Evolutionary conservation across 805 yeast species (phyloP).

Genomic region (Blastobotrys chiropterorum): DNA sequence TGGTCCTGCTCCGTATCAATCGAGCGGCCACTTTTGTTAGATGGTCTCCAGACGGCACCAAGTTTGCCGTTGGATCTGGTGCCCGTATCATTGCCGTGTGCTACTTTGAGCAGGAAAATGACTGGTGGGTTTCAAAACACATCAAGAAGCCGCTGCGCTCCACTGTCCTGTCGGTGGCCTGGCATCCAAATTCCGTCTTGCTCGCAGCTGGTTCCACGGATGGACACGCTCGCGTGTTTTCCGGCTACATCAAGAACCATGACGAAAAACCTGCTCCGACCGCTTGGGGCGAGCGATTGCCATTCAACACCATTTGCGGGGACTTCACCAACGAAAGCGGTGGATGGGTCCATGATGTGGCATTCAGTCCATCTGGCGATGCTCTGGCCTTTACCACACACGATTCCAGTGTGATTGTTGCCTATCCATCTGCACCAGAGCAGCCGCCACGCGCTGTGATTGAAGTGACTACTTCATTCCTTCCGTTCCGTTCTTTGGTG

Average conservation of each 20-base stretch:
- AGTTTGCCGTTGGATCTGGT: slow-evolving; percentile 96
- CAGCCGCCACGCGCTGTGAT: slow-evolving; percentile 56
- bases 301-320: slow-evolving; percentile 87
- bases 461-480: slow-evolving; percentile 55
- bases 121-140: slow-evolving; percentile 99
- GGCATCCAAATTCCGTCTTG: slow-evolving; percentile 92
- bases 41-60: slow-evolving; percentile 94
- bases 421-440: slow-evolving; percentile 67
- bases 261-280: slow-evolving; percentile 77
- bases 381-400: slow-evolving; percentile 77
- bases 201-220: slow-evolving; percentile 90
- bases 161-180: slow-evolving; percentile 71
- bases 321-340: slow-evolving; percentile 66
- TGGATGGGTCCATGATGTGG: slow-evolving; percentile 89
- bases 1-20: slow-evolving; percentile 86
- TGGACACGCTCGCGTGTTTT: slow-evolving; percentile 84
- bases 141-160: slow-evolving; percentile 91
- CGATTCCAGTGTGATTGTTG: slow-evolving; percentile 76
- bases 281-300: slow-evolving; percentile 92
- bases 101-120: slow-evolving; percentile 91
- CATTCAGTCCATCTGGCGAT: slow-evolving; percentile 75
- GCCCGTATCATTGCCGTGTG: slow-evolving; percentile 93
- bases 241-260: slow-evolving; percentile 81
- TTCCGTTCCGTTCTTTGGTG: slow-evolving; percentile 74
- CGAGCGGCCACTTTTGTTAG: slow-evolving; percentile 91